phyloP scores from a whole-genome alignment of 1,284 basidiomycete genomes.

The Ustilago cynodontis region DNA sequence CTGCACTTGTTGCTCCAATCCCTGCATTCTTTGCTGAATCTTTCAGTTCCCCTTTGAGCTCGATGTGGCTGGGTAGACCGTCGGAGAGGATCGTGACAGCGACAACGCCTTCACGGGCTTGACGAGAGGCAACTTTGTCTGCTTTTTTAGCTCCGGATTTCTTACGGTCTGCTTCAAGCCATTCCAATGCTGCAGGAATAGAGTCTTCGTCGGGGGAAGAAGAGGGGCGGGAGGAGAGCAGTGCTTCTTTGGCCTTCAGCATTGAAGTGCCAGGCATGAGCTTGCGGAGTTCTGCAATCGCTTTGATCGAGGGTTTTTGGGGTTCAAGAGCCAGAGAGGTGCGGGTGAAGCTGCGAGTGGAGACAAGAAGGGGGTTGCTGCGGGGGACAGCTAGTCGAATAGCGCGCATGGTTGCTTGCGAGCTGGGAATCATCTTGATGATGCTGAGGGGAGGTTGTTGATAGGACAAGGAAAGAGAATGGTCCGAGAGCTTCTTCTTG shows the following conservation, averaged over 20 bases:
- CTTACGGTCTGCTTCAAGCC: constrained; percentile 82
- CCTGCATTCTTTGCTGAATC: constrained; percentile 69
- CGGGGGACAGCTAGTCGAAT: constrained; percentile 5
- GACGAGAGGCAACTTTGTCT: constrained; percentile 82
- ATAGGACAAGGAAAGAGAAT: neutral
- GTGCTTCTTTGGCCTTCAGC: constrained; percentile 88
- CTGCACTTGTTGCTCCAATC: constrained; percentile 41
- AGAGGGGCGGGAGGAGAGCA: constrained; percentile 74
- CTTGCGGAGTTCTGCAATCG: constrained; percentile 88
- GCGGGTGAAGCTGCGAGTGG: constrained; percentile 15
- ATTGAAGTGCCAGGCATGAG: constrained; percentile 79
- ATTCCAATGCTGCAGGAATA: constrained; percentile 80
- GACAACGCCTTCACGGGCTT: constrained; percentile 83
- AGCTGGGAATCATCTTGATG: constrained; percentile 9
- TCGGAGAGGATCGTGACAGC: constrained; percentile 80
- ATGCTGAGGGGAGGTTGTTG: neutral
- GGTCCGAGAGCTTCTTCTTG: neutral
- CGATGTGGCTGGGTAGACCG: constrained; percentile 70
- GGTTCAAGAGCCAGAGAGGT: constrained; percentile 22
- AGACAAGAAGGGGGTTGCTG: neutral
- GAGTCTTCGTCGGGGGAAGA: constrained; percentile 75
- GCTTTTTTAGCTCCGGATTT: constrained; percentile 82
- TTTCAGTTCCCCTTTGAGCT: constrained; percentile 40
- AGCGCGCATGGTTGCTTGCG: constrained; percentile 7
- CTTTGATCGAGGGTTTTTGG: constrained; percentile 74